Conservation (phyloP, 805 yeast genomes). For the Yamadazyma nakazawae region DNA sequence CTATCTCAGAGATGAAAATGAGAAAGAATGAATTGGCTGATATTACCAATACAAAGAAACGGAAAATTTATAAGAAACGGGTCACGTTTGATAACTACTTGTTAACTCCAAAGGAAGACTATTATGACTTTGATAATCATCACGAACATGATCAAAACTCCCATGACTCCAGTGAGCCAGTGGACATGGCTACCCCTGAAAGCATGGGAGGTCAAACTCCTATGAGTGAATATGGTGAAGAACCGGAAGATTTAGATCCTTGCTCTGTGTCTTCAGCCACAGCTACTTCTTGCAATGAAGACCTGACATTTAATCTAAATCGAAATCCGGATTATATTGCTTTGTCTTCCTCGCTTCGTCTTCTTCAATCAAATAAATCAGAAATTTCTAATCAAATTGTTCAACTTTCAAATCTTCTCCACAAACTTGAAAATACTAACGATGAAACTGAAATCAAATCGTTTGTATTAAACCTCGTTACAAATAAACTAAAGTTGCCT, state of each 20-base stretch:
- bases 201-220: not conserved
- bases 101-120: conserved; percentile 42
- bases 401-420: conserved; percentile 28
- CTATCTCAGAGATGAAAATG: conserved; percentile 15
- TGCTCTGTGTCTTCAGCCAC: not conserved
- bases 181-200: conserved; percentile 1
- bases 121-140: conserved; percentile 16
- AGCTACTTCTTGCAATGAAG: not conserved
- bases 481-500: conserved; percentile 33
- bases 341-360: conserved; percentile 29
- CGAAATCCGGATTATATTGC: conserved; percentile 34
- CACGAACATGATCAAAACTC: not conserved
- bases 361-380: conserved; percentile 22
- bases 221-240: not conserved
- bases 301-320: conserved; percentile 1
- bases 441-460: conserved; percentile 23
- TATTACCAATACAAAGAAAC: conserved; percentile 29
- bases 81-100: conserved; percentile 25
- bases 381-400: conserved; percentile 28
- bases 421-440: conserved; percentile 12
- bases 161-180: not conserved
- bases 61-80: conserved; percentile 9
- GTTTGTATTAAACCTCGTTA: conserved; percentile 33
- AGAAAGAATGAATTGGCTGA: conserved; percentile 37
- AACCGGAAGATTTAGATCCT: not conserved